Evolutionary conservation across 345 rosid species (phyloP).

Genomic region (Salix brachista): DNA sequence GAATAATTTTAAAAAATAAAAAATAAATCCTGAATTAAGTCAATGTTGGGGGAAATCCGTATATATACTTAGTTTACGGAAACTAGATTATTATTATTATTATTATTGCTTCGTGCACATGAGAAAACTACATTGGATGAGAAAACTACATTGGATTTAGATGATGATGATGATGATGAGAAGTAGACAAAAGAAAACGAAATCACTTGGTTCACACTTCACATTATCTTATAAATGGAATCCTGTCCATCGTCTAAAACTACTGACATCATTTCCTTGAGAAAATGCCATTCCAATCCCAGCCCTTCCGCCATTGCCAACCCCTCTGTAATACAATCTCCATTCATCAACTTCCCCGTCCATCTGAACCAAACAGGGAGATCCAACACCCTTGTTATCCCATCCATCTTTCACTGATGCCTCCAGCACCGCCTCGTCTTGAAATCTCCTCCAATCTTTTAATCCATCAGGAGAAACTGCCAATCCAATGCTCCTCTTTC

Average conservation of each 20-base stretch:
- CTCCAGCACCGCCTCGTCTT: constrained; percentile 39
- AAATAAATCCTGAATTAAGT: too few relatives aligned
- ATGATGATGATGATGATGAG: neutral
- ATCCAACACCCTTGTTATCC: constrained; percentile 65
- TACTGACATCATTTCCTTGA: constrained; percentile 39
- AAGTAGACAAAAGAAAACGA: neutral
- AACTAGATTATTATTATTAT: too few relatives aligned
- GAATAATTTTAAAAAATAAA: too few relatives aligned
- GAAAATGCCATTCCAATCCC: constrained; percentile 73
- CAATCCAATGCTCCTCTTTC: constrained; percentile 51
- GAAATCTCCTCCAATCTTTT: constrained; percentile 51
- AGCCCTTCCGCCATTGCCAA: constrained; percentile 53
- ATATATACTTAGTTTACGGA: too few relatives aligned
- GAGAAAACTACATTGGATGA: too few relatives aligned
- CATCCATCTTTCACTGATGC: constrained; percentile 44
- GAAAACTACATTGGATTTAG: neutral
- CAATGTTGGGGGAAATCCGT: too few relatives aligned
- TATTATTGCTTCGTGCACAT: too few relatives aligned
- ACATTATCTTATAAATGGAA: constrained; percentile 38
- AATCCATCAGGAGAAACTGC: constrained; percentile 61
- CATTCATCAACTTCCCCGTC: constrained; percentile 56
- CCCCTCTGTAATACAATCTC: constrained; percentile 70
- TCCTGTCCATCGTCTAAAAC: constrained; percentile 54
- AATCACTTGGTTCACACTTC: neutral
- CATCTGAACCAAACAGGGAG: constrained; percentile 63